Evolutionary conservation across 352 stramenopile genomes (phyloP), one percentile per base, ranked within the genome.

Genomic region (Globisporangium takayamanum): DNA sequence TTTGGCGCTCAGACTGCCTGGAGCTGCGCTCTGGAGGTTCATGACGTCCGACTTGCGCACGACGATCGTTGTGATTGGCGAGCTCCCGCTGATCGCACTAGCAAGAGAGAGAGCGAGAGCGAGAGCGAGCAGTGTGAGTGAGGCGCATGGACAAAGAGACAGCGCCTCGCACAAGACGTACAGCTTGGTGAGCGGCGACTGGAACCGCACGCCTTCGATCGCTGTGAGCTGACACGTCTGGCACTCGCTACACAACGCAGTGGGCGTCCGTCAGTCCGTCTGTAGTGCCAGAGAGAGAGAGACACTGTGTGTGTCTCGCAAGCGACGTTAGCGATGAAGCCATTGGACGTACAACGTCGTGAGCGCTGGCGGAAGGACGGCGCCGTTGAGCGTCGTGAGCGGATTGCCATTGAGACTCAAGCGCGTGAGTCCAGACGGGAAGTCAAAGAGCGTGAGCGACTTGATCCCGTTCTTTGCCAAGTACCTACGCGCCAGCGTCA

Each of bases 291-390:
- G 6, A 45, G 7, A 28, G 20, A 36, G 5, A 12, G 15, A 37
- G 25, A 14, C 49, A 37, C 5, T 39, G 15, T 33, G 12, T 52
- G 47, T 36, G 25, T 42, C 20, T 37, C n/a, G 45, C 57, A 61
- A 33, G 4, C 56, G 41, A 16, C 47, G 49, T 36, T 4, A 37
- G n/a, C n/a, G n/a, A 37, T 12, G 10, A 12, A 22, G 16, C 25
- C 15, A 5, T 11, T 5, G 1, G 6, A 60, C 57, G 51, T 53
- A 76, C 64, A 76, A 48, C 10, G 69, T 67, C 50, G 67, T 50
- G n/a, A 87, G 58, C 10, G 61, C 70, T 49, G 76, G 64, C 0
- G 77, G 74, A 20, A 87, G 63, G 15, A 78, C 67, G 44, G 70
- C 63, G 18, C 72, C 74, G 45, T 78, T 46, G 47, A 87, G 56